phyloP scores from a whole-genome alignment of 352 stramenopile species.

The Phytophthora pisi region DNA sequence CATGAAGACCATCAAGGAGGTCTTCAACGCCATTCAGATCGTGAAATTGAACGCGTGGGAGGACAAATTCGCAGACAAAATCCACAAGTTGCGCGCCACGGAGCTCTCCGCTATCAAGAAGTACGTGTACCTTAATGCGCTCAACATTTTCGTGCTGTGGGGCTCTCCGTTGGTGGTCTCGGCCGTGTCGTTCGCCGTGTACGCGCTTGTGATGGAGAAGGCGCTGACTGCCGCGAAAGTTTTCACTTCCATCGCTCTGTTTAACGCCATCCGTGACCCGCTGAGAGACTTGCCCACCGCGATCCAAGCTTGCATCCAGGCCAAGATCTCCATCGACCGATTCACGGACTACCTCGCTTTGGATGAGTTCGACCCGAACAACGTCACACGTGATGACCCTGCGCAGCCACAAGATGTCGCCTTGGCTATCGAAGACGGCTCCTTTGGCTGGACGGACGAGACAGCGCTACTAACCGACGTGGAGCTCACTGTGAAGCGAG shows the following conservation, averaged over 20 bases:
- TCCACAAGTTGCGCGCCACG: constrained; percentile 67
- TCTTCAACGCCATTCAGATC: constrained; percentile 93
- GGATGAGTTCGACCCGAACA: constrained; percentile 30
- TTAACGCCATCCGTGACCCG: constrained; percentile 51
- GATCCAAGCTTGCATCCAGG: constrained; percentile 48
- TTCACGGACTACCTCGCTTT: constrained; percentile 43
- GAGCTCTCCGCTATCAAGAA: constrained; percentile 83
- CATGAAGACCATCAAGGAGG: constrained; percentile 92
- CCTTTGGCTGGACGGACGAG: constrained; percentile 43
- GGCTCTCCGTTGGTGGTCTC: constrained; percentile 51
- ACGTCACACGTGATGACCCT: constrained; percentile 23
- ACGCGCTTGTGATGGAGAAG: constrained; percentile 45
- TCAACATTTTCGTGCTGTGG: constrained; percentile 70
- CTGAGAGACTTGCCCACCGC: constrained; percentile 41
- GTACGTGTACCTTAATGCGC: constrained; percentile 46
- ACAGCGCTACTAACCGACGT: constrained; percentile 39
- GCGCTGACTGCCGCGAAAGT: constrained; percentile 55
- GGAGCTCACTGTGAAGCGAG: constrained; percentile 42
- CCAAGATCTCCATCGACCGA: constrained; percentile 41
- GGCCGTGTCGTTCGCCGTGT: constrained; percentile 52
- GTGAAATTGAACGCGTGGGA: constrained; percentile 97
- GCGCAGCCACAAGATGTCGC: constrained; percentile 15
- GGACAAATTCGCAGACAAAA: constrained; percentile 78
- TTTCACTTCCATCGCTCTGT: constrained; percentile 60
- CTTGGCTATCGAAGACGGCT: constrained; percentile 36